These are phyloP conservation scores for Scutellaria galericulata DNA, from an alignment of 257 asterid species.

Conservation along the genomic window DNA sequence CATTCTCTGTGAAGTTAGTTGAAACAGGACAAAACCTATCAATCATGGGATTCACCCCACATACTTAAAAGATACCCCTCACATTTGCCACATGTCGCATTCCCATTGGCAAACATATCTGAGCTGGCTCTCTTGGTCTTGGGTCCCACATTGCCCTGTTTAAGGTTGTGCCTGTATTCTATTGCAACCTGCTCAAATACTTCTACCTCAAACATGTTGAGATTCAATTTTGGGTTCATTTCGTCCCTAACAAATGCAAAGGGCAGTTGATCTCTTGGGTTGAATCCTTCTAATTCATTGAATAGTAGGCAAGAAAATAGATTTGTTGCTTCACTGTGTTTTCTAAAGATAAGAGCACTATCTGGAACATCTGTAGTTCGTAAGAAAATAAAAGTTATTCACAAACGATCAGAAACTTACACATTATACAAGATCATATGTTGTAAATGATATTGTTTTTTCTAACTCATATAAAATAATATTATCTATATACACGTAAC, in stretches of 20 bases:
- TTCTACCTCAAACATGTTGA: conserved; percentile 91
- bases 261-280: conserved; percentile 86
- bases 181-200: conserved; percentile 81
- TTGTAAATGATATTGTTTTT: neutral
- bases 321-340: conserved; percentile 61
- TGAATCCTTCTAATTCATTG: conserved; percentile 88
- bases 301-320: conserved; percentile 79
- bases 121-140: conserved; percentile 48
- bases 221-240: conserved; percentile 58
- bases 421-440: neutral
- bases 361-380: conserved; percentile 87
- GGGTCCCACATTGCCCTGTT: conserved; percentile 44
- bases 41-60: conserved; percentile 90
- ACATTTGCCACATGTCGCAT: conserved; percentile 55
- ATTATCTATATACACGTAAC: neutral
- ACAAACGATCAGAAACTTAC: neutral
- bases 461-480: too few species aligned
- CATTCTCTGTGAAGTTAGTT: conserved; percentile 18
- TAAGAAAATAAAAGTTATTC: neutral
- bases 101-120: conserved; percentile 49
- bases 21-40: conserved; percentile 8
- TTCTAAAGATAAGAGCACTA: conserved; percentile 76
- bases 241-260: conserved; percentile 90
- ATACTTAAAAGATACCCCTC: conserved; percentile 61
- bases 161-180: conserved; percentile 89